phyloP scores from a whole-genome alignment of 2,329 filamentous ascomycete genomes.

The Cladosporium sp. region DNA sequence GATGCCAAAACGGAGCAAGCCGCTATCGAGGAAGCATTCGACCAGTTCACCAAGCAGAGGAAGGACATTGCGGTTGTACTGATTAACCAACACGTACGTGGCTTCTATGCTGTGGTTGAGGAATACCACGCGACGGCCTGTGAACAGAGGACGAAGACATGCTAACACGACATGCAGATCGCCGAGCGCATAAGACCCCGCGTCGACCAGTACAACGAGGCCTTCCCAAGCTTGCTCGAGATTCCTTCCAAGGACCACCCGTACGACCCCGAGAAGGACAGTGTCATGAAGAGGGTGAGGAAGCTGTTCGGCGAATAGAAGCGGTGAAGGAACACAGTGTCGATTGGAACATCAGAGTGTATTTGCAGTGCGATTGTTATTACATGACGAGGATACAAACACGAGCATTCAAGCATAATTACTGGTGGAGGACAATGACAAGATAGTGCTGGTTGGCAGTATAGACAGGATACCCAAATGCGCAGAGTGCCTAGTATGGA shows the following conservation, averaged over 20 bases:
- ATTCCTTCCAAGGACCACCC: constrained; percentile 99
- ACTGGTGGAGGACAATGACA: neutral
- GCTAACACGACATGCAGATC: constrained; percentile 58
- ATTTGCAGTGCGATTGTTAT: neutral
- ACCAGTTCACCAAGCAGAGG: constrained; percentile 81
- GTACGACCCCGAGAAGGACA: constrained; percentile 98
- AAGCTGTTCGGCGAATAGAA: constrained; percentile 69
- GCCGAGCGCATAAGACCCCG: constrained; percentile 90
- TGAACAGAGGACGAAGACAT: no score
- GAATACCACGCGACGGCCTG: no score
- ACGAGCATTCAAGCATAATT: neutral
- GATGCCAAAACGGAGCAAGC: constrained; percentile 89
- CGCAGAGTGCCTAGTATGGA: constrained; percentile 13
- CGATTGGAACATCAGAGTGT: neutral
- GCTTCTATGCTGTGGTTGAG: neutral
- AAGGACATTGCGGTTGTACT: constrained; percentile 97
- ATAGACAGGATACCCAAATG: constrained; percentile 25
- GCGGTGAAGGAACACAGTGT: neutral
- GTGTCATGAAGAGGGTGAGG: constrained; percentile 84
- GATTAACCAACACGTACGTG: constrained; percentile 91
- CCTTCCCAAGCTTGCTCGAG: constrained; percentile 94
- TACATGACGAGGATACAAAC: neutral
- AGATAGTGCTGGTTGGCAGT: constrained; percentile 14
- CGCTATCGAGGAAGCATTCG: constrained; percentile 86
- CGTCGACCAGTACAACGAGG: constrained; percentile 88